Evolutionary conservation across 768 basidiomycete species (phyloP), one percentile per base, ranked within the genome.

Genomic region (Leucocoprinus birnbaumii): DNA sequence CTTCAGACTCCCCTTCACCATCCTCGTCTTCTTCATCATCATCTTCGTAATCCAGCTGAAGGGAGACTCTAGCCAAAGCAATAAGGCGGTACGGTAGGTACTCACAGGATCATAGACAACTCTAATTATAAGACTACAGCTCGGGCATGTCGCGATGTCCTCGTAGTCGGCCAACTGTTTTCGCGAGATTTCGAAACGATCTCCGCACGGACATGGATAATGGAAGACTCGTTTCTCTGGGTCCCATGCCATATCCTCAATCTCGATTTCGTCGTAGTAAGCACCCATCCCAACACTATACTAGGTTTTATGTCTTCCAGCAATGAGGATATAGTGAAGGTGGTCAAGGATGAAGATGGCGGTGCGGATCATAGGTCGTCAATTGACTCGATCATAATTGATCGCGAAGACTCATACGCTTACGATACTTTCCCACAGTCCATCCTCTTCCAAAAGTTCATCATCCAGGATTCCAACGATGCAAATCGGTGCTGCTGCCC

Each of bases 201-300:
- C 96, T 8, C 96, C 96, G 65, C 96, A 98, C 1, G 96, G 95
- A 66, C 94, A 99, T 0, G 95, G 96, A 68, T 95, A 97, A 76
- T 98, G 95, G 65, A 86, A 98, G 3, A 98, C 89, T 40, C 79
- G 67, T 65, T 87, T 90, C 53, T 79, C 83, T 21, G 79, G 77
- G 68, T 96, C 94, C 91, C 92, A 97, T 14, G 74, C 80, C 87
- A 97, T 95, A 65, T 97, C 95, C 66, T 98, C 96, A 51, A 98
- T 97, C 68, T 98, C 94, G 24, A 98, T 85, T 71, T 97, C 95
- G 76, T 98, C 94, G 77, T 98, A 95, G 70, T 90, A 93, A 19
- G 87, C 86, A 14, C 85, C 88, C 90, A 92, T 91, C n/a, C 31
- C 31, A 31, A 11, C 11, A 31, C n/a, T n/a, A 11, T 11, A 31